These are phyloP conservation scores for Kodamaea hsintzibuensis DNA, from an alignment of 805 yeast genomes.

Conservation along the genomic window DNA sequence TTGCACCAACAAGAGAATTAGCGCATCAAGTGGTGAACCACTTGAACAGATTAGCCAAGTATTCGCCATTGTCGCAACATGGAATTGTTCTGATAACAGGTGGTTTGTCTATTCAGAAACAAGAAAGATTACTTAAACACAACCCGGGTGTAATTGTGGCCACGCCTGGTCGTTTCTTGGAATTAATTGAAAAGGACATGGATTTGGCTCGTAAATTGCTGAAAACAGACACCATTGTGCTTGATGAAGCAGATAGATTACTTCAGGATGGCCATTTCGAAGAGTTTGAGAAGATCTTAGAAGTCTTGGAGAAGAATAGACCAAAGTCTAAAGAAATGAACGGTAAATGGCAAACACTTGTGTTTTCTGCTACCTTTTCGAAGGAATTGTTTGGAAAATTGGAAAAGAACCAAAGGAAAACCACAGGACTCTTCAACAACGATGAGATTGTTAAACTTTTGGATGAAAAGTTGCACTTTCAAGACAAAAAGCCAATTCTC, in stretches of 20 bases:
- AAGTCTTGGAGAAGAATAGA: constrained; percentile 55
- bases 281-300: constrained; percentile 81
- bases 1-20: constrained; percentile 95
- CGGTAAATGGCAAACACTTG: constrained; percentile 76
- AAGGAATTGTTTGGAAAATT: constrained; percentile 78
- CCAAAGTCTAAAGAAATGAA: constrained; percentile 34
- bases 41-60: constrained; percentile 55
- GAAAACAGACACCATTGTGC: constrained; percentile 54
- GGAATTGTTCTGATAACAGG: constrained; percentile 85
- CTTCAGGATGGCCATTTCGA: constrained; percentile 96
- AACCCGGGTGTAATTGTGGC: constrained; percentile 86
- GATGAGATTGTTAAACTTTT: constrained; percentile 68
- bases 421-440: constrained; percentile 37
- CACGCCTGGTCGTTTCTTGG: constrained; percentile 92
- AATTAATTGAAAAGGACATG: constrained; percentile 66
- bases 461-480: constrained; percentile 69
- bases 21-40: constrained; percentile 93
- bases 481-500: constrained; percentile 62
- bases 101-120: constrained; percentile 92
- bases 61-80: constrained; percentile 50
- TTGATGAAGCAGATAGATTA: constrained; percentile 95
- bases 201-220: constrained; percentile 44
- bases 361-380: constrained; percentile 94
- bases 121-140: constrained; percentile 71
- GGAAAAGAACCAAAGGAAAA: constrained; percentile 32